Evolutionary conservation across 768 basidiomycete genomes (phyloP), one percentile per base, ranked within the genome.

Genomic region (Candolleomyces efflorescens): DNA sequence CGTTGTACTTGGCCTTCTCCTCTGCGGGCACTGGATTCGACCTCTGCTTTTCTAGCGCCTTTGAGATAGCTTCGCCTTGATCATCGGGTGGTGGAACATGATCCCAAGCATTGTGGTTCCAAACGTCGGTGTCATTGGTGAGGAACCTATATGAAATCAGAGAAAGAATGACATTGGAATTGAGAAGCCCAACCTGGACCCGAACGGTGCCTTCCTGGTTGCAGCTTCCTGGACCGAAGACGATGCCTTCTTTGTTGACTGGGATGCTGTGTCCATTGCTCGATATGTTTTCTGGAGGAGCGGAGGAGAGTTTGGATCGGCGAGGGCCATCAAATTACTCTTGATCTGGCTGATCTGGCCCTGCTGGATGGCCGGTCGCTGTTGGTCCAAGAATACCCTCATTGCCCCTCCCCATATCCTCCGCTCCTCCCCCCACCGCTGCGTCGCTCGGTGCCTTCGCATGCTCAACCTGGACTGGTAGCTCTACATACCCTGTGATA

Each of bases 101-200:
- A 67, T 94, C 91, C 94, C 92, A 94, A 1, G 92, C 92, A 65
- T 94, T 94, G 60, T 92, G 87, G 23, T 80, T 78, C 89, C 91
- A 94, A 3, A 92, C 87, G 62, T 91, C 82, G n/a, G 75, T 67
- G 41, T 86, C 81, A 23, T 85, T 76, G 46, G 80, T 86, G 39
- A 92, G 78, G 67, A 89, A 90, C 68, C 90, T 90, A 54, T 43
- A 41, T 24, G 20, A 43, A 13, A 32, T 41, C 49, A 47, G 32
- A 52, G 45, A 17, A 7, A 20, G 32, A 32, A 32, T 11, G 32
- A 32, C 32, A 23, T 18, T 32, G 39, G 37, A 49, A 11, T 54
- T 44, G 0, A 58, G 53, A 39, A 18, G 15, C 22, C 73, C 57
- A 60, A 83, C 86, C 88, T 80, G 22, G 89, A 86, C 12, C 88